Percentiles rank a stretch among this genome's conserved stretches.
Conservation (phyloP, 139 green algal genomes). For the Coccomyxa sp. region DNA sequence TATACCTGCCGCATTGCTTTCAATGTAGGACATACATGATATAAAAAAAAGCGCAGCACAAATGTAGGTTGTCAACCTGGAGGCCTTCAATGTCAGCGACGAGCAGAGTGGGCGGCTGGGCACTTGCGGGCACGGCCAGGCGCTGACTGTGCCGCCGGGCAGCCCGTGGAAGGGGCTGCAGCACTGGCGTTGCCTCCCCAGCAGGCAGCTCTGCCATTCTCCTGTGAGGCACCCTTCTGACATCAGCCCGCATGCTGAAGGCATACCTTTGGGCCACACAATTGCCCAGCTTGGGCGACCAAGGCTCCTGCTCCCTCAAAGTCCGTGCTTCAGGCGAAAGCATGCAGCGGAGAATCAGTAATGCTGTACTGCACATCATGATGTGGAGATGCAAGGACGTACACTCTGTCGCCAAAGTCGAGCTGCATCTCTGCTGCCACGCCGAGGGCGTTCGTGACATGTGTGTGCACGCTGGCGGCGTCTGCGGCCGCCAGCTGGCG, state of each 20-base stretch:
- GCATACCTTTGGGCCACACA: too few species aligned
- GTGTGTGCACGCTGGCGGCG: conserved; percentile 21
- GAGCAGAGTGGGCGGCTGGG: conserved; percentile 38
- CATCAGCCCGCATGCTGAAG: too few species aligned
- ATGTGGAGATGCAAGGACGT: background rate
- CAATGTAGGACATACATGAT: too few species aligned
- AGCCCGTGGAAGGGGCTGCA: conserved; percentile 44
- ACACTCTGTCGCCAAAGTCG: conserved; percentile 56
- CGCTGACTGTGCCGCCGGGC: conserved; percentile 24
- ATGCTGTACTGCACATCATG: too few species aligned
- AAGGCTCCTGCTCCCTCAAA: too few species aligned
- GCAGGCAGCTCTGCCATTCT: conserved; percentile 36
- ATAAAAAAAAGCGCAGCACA: too few species aligned
- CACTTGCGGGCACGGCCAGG: background rate
- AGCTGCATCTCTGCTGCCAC: conserved; percentile 52
- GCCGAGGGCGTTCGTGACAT: conserved; percentile 65
- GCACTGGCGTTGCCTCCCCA: conserved; percentile 15
- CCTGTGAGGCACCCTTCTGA: too few species aligned
- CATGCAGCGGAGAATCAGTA: too few species aligned
- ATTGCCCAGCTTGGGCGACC: too few species aligned
- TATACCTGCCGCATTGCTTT: too few species aligned
- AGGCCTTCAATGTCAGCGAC: conserved; percentile 43
- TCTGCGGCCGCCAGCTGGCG: conserved; percentile 35
- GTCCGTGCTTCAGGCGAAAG: too few species aligned
- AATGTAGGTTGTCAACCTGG: too few species aligned